These are phyloP conservation scores for Trichoderma asperelloides DNA, from an alignment of 495 filamentous ascomycete genomes.

Conservation along the genomic window DNA sequence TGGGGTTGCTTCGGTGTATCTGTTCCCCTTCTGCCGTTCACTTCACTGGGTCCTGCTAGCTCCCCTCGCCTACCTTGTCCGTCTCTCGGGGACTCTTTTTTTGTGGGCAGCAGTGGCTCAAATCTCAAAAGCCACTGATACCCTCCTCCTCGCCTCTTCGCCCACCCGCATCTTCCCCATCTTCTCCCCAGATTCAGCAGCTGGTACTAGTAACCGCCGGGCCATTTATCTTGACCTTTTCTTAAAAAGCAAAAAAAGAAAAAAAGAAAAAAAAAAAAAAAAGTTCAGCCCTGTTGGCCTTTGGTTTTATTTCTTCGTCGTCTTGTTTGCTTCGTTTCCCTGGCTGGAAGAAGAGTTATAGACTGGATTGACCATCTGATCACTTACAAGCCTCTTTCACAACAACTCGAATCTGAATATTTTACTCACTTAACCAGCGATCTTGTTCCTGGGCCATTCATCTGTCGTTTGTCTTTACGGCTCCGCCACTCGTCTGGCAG, in stretches of 20 bases:
- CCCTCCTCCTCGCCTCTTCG: background rate
- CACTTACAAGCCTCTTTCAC: background rate
- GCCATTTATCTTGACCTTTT: background rate
- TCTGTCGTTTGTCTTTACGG: background rate
- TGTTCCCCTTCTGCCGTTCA: background rate
- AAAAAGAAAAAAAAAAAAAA: no score
- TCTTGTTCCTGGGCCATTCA: background rate
- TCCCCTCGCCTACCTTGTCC: background rate
- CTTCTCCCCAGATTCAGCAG: constrained; percentile 1
- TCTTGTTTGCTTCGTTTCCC: background rate
- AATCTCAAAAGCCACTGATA: constrained; percentile 7
- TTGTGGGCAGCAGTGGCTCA: background rate
- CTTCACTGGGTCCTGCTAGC: background rate
- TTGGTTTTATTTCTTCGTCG: background rate
- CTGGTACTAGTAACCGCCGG: background rate
- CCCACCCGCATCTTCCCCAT: background rate
- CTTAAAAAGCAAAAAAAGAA: background rate
- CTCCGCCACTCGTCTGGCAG: background rate
- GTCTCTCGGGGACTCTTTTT: background rate
- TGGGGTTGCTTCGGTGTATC: constrained; percentile 8
- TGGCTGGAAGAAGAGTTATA: background rate
- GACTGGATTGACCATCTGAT: background rate
- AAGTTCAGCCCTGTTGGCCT: background rate
- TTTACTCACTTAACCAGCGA: background rate
- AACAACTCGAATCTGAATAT: background rate